Percentiles rank a stretch among this genome's conserved stretches.
Conservation (phyloP, 371 early-diverging fungal genomes). For the Circinella minor region DNA sequence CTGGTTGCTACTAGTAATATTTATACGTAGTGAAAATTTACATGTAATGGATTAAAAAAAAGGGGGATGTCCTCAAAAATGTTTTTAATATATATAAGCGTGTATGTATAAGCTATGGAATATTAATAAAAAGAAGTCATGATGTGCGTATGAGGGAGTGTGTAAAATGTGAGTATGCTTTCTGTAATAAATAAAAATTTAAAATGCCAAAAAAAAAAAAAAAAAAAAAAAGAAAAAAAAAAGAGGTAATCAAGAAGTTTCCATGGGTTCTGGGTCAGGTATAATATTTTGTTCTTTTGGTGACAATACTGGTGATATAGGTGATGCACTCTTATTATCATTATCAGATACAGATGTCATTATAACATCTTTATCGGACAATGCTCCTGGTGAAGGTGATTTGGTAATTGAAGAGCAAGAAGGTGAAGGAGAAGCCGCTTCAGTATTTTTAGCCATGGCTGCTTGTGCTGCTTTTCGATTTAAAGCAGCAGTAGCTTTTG, state of each 20-base stretch:
- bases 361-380: not conserved
- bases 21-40: no score
- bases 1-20: no score
- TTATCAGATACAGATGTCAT: no score
- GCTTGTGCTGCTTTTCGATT: conserved; percentile 6
- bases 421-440: not conserved
- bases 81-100: no score
- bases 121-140: no score
- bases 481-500: conserved; percentile 6
- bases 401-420: no score
- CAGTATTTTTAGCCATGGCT: not conserved
- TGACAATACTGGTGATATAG: not conserved
- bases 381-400: not conserved
- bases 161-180: no score
- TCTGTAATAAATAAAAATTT: no score
- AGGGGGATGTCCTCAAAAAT: no score
- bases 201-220: not conserved
- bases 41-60: no score
- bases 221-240: not conserved
- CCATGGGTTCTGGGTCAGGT: not conserved
- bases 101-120: no score
- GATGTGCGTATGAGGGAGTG: no score
- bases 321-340: not conserved
- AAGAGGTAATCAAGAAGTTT: not conserved
- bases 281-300: not conserved